Evolutionary conservation across 2,329 filamentous ascomycete species (phyloP).

Genomic region (Drechslerella coelobrocha): DNA sequence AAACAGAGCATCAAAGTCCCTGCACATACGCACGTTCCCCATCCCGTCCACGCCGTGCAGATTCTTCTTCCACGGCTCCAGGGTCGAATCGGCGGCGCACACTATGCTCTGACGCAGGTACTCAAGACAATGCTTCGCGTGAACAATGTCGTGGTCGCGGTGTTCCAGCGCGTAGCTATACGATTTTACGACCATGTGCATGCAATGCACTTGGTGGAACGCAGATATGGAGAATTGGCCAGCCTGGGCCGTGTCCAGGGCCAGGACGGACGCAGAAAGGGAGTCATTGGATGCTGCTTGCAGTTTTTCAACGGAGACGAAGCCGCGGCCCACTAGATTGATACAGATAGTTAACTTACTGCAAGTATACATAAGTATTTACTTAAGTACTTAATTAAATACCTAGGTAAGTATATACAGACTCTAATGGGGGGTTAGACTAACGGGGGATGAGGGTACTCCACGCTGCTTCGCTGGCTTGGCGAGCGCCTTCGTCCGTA

Average conservation of each 20-base stretch:
- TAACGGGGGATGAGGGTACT: slow-evolving; percentile 33
- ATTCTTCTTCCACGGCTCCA: slow-evolving; percentile 58
- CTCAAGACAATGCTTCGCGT: slow-evolving; percentile 59
- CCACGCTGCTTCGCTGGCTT: slow-evolving; percentile 40
- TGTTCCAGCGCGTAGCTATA: slow-evolving; percentile 53
- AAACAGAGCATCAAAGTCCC: slow-evolving; percentile 39
- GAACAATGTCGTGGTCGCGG: slow-evolving; percentile 57
- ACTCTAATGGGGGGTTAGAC: background rate
- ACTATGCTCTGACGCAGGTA: slow-evolving; percentile 59
- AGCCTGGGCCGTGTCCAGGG: slow-evolving; percentile 17
- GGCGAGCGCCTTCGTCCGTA: slow-evolving; percentile 20
- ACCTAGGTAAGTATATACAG: background rate
- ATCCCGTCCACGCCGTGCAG: slow-evolving; percentile 43
- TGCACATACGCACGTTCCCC: slow-evolving; percentile 39
- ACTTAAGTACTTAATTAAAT: background rate
- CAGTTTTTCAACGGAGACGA: slow-evolving; percentile 39
- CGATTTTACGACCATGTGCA: slow-evolving; percentile 58
- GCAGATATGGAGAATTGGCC: slow-evolving; percentile 54
- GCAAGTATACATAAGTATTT: background rate
- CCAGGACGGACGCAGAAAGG: slow-evolving; percentile 12
- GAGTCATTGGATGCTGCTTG: slow-evolving; percentile 19
- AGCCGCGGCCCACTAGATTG: slow-evolving; percentile 34
- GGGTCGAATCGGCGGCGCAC: slow-evolving; percentile 58
- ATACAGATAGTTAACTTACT: background rate
- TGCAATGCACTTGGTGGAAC: slow-evolving; percentile 60